A percentile compares a stretch with the other conserved stretches of the same genome.
Conservation (phyloP, 257 asterid species). For the Solanum bulbocastanum region DNA sequence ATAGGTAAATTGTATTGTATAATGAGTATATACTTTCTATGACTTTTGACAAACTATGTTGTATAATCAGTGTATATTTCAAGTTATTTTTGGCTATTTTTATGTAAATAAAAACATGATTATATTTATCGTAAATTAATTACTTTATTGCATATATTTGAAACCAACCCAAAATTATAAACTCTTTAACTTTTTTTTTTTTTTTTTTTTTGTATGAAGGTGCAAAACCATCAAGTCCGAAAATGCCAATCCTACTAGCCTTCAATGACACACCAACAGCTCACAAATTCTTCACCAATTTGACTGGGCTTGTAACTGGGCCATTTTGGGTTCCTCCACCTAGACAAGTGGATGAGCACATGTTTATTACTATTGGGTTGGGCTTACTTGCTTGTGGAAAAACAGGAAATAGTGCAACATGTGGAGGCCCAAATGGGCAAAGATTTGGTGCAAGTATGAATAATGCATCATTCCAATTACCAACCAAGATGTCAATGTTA, state of each 20-base stretch:
- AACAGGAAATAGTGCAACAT: not conserved
- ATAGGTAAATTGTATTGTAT: not conserved
- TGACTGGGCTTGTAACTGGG: not conserved
- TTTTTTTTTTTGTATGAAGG: not conserved
- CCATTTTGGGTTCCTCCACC: slow-evolving; percentile 1
- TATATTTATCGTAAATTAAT: too few relatives aligned
- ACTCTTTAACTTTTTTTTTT: not conserved
- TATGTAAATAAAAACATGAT: not conserved
- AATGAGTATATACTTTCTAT: not conserved
- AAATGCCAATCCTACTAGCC: not conserved
- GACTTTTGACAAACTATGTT: not conserved
- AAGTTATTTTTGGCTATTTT: not conserved
- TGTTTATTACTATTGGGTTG: not conserved
- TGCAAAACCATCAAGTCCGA: not conserved
- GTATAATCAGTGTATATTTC: not conserved
- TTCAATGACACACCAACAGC: not conserved
- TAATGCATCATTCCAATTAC: not conserved
- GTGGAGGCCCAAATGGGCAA: slow-evolving; percentile 1
- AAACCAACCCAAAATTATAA: not conserved
- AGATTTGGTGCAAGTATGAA: not conserved
- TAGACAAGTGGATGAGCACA: not conserved
- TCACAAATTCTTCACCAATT: not conserved
- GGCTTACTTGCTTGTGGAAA: not conserved
- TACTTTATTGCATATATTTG: too few relatives aligned
- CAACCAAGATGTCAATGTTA: not conserved